Evolutionary conservation across 164 flowering plant genomes (phyloP), one percentile per base, ranked within the genome.

Genomic region (Magnolia kwangsiensis): DNA sequence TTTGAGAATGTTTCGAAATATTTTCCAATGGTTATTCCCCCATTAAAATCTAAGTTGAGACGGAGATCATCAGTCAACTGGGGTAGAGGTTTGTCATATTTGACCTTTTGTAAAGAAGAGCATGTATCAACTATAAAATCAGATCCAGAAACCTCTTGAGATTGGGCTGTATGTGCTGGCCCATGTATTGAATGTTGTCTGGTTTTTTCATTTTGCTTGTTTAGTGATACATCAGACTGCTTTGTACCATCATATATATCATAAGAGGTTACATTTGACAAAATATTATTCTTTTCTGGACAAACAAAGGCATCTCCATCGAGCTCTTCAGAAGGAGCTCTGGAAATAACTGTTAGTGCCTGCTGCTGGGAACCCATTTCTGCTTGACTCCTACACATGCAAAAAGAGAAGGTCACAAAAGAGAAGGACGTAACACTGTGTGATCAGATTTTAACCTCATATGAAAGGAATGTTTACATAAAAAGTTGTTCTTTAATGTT

Each of bases 131-230:
- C 77, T 51, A 87, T 58, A 79, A 74, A 74, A 45, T 90, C 76
- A 79, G 78, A 88, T 63, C 84, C 91, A 74, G 91, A 81, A 79
- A 85, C 83, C 72, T 83, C 88, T 72, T 81, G 82, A 71, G 84
- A 83, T 77, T 88, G 80, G 69, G 90, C 86, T 61, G 88, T 73
- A 66, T 87, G 88, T 14, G 82, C 84, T 72, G 78, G 83, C 73
- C 83, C 89, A 80, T 79, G 80, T 27, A 77, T 65, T 71, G 79
- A 82, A 72, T 84, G 84, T 50, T 76, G 75, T 58, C 69, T 75
- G 78, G 77, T 82, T 77, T 77, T 76, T 72, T 78, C 83, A 72
- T 76, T 80, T 72, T 80, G 77, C 78, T 80, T 84, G 70, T 89
- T 75, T 77, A 81, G 86, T 3, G 84, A 88, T 79, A 86, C 50